A percentile compares a stretch with the other conserved stretches of the same genome.
Conservation (phyloP, 2,329 filamentous ascomycete species). For the Colletotrichum eremochloae region DNA sequence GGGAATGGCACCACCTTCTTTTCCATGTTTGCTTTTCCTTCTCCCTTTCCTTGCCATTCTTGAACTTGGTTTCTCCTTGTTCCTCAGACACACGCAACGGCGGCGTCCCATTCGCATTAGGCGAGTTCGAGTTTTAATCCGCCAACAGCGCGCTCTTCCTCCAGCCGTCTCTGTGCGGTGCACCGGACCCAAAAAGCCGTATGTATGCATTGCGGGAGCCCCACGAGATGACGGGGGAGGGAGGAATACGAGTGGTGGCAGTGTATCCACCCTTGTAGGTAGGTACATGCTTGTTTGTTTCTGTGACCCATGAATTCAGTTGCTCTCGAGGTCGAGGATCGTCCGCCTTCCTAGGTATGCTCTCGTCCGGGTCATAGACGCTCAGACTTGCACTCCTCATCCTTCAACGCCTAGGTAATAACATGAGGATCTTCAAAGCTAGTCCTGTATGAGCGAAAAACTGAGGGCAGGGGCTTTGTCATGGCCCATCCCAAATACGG, state of each 20-base stretch:
- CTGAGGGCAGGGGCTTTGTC: slow-evolving; percentile 9
- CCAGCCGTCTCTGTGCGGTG: neutral
- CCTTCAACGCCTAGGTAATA: neutral
- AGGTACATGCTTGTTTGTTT: neutral
- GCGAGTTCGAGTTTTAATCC: neutral
- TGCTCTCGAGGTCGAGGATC: slow-evolving; percentile 9
- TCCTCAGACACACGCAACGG: slow-evolving; percentile 3
- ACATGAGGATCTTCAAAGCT: slow-evolving; percentile 36
- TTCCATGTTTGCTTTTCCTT: neutral
- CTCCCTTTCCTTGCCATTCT: neutral
- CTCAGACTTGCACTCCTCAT: slow-evolving; percentile 7
- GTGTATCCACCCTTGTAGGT: neutral
- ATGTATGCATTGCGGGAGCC: neutral
- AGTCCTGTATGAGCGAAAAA: slow-evolving; percentile 5
- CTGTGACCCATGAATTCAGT: neutral
- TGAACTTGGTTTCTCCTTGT: neutral
- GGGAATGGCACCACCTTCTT: neutral
- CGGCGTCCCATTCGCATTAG: slow-evolving; percentile 4
- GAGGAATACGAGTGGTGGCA: neutral
- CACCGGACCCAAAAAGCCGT: too few species aligned
- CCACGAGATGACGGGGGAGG: neutral
- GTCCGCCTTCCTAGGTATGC: neutral
- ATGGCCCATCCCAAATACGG: slow-evolving; percentile 38
- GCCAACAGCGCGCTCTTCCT: neutral
- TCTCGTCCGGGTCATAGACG: neutral